Evolutionary conservation across 2,329 filamentous ascomycete genomes (phyloP).

Genomic region (Botryotinia globosa): DNA sequence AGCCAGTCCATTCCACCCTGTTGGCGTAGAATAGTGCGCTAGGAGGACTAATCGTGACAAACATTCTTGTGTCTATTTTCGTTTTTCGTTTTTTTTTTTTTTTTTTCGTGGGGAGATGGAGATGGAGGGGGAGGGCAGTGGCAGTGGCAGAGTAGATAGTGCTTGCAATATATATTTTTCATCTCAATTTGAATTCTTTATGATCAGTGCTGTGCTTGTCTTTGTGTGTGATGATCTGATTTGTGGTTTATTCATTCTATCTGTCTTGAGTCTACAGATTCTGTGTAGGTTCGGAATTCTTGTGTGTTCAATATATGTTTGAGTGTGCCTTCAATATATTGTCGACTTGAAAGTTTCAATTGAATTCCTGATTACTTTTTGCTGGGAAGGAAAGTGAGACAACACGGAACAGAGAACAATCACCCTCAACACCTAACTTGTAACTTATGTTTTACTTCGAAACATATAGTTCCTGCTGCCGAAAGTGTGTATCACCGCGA

Average conservation of each 20-base stretch:
- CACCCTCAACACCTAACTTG: not conserved
- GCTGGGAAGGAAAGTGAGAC: not conserved
- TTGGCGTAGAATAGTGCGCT: slow-evolving; percentile 39
- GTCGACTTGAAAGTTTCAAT: not conserved
- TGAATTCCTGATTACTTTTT: not conserved
- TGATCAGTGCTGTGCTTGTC: not conserved
- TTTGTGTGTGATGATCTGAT: not conserved
- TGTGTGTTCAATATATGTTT: not conserved
- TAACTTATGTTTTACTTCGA: not conserved
- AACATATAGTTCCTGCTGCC: not conserved
- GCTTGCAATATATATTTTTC: not conserved
- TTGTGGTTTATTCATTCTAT: not conserved
- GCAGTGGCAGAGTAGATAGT: not conserved
- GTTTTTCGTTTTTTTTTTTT: not conserved
- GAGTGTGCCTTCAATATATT: not conserved
- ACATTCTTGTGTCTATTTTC: slow-evolving; percentile 26
- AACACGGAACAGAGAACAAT: not conserved
- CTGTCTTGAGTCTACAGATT: not conserved
- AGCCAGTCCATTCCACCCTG: slow-evolving; percentile 42
- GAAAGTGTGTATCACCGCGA: not conserved
- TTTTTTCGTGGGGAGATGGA: not conserved
- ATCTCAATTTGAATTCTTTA: not conserved
- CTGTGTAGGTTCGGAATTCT: not conserved
- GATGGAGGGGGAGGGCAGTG: not conserved
- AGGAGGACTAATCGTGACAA: slow-evolving; percentile 42